Evolutionary conservation across 495 filamentous ascomycete species (phyloP).

Genomic region (Penicillium pulvis): DNA sequence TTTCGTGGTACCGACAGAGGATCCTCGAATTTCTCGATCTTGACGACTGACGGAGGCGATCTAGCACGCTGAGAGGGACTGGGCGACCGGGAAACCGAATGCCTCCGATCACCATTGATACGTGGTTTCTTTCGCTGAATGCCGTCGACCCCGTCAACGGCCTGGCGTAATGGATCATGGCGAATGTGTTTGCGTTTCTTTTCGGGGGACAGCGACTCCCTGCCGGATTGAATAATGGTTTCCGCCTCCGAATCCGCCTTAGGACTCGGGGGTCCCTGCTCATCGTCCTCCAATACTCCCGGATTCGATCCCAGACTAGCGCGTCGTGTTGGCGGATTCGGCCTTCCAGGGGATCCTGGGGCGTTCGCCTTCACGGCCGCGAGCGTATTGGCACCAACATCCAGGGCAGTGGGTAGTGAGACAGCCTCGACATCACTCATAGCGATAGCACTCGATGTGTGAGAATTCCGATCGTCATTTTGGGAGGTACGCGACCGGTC

Average conservation of each 20-base stretch:
- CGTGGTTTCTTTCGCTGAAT: slow-evolving; percentile 49
- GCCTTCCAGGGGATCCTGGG: slow-evolving; percentile 23
- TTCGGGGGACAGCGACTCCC: slow-evolving; percentile 67
- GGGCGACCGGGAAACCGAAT: slow-evolving; percentile 30
- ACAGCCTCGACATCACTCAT: slow-evolving; percentile 55
- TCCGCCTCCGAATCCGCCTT: slow-evolving; percentile 75
- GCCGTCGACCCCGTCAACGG: slow-evolving; percentile 45
- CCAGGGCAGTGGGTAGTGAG: slow-evolving; percentile 47
- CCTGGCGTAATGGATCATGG: slow-evolving; percentile 54
- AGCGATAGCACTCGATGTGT: slow-evolving; percentile 50
- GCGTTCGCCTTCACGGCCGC: slow-evolving; percentile 37
- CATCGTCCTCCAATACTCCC: slow-evolving; percentile 31
- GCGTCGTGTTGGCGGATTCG: slow-evolving; percentile 22
- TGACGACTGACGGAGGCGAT: slow-evolving; percentile 36
- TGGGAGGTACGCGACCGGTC: slow-evolving; percentile 44
- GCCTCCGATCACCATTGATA: slow-evolving; percentile 30
- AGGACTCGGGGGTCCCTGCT: slow-evolving; percentile 40
- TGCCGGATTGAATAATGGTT: slow-evolving; percentile 75
- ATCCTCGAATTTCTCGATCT: slow-evolving; percentile 43
- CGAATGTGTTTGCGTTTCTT: slow-evolving; percentile 70
- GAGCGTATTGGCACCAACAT: slow-evolving; percentile 41
- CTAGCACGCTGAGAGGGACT: slow-evolving; percentile 28
- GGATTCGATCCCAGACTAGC: slow-evolving; percentile 27
- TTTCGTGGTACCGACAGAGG: slow-evolving; percentile 26
- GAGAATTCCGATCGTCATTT: slow-evolving; percentile 52